Evolutionary conservation across 768 basidiomycete genomes (phyloP).

Genomic region (Sporobolomyces phaffii): DNA sequence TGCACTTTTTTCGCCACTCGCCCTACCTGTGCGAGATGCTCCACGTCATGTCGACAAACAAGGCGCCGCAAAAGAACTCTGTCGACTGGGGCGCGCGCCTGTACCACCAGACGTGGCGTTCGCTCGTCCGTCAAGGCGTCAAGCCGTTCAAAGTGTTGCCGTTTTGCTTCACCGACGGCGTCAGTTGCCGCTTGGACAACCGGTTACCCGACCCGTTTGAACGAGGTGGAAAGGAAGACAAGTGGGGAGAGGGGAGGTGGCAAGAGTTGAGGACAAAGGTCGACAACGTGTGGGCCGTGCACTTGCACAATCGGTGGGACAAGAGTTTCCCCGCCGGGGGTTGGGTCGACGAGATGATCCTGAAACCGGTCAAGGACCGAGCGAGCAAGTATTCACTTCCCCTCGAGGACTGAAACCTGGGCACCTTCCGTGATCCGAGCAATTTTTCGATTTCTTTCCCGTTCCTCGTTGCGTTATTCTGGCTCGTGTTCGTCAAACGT

Average conservation of each 20-base stretch:
- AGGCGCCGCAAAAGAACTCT: conserved; percentile 66
- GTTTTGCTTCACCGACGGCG: conserved; percentile 88
- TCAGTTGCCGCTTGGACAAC: conserved; percentile 86
- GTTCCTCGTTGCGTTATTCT: too few relatives aligned
- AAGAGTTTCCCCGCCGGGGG: conserved; percentile 74
- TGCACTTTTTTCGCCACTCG: conserved; percentile 84
- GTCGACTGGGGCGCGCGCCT: conserved; percentile 92
- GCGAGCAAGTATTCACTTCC: not conserved
- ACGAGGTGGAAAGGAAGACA: conserved; percentile 48
- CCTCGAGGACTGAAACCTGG: not conserved
- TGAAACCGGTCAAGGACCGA: conserved; percentile 44
- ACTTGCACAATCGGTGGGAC: conserved; percentile 94
- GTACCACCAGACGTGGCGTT: conserved; percentile 84
- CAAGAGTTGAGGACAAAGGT: conserved; percentile 58
- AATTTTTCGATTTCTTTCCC: too few relatives aligned
- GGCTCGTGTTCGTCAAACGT: too few relatives aligned
- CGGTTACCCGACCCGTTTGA: conserved; percentile 85
- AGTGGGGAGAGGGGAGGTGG: conserved; percentile 60
- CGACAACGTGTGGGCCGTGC: conserved; percentile 75
- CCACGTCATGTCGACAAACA: conserved; percentile 72
- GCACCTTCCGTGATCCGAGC: not conserved
- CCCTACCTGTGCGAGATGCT: conserved; percentile 97
- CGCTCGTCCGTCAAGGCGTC: conserved; percentile 64
- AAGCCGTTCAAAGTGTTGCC: conserved; percentile 88
- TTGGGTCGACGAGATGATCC: conserved; percentile 76